Base-by-base conservation (phyloP, 2,329 filamentous ascomycete genomes). In the Ustulina deusta region DNA sequence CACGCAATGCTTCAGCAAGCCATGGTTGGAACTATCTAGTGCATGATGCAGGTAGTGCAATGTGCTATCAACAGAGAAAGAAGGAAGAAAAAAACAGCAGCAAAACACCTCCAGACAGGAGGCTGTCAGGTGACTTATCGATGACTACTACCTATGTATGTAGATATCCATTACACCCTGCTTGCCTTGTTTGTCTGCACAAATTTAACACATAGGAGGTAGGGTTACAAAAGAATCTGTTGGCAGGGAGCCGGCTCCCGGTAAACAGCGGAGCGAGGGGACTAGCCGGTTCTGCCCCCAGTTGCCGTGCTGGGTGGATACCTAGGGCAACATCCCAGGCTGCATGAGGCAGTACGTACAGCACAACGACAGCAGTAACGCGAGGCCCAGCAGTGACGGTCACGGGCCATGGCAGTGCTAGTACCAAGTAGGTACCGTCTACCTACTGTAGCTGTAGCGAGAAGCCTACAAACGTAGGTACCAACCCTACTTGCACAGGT, bases 321-420 rank as follows among this genome's bases (percentile, higher is more conserved):
- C 29, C 17, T 51, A n/a, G 32, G 48, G 42, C 20, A 20, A 65
- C 44, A 40, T 27, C 62, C 54, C 48, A 55, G 55, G 56, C 61
- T 60, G 61, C 65, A 67, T 13, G n/a, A 46, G 42, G 42, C 42
- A 46, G n/a, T 22, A 46, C 42, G 42, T 44, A 32, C n/a, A 7
- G 32, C 34, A 40, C 32, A n/a, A n/a, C n/a, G n/a, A n/a, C n/a
- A n/a, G n/a, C n/a, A n/a, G n/a, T n/a, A n/a, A n/a, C n/a, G n/a
- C n/a, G n/a, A n/a, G n/a, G 40, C 40, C 55, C 46, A 65, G 36
- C 44, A 60, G 49, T 27, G 49, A 20, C 27, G 20, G 54, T 6
- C 3, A 59, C 22, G 48, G 56, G 36, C 7, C 44, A 68, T 65
- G 66, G 62, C 66, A 61, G 62, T 68, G 66, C 65, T 49, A 52